Evolutionary conservation across 108 stramenopile species (phyloP).

Genomic region (Cyclostephanos tholiformis): DNA sequence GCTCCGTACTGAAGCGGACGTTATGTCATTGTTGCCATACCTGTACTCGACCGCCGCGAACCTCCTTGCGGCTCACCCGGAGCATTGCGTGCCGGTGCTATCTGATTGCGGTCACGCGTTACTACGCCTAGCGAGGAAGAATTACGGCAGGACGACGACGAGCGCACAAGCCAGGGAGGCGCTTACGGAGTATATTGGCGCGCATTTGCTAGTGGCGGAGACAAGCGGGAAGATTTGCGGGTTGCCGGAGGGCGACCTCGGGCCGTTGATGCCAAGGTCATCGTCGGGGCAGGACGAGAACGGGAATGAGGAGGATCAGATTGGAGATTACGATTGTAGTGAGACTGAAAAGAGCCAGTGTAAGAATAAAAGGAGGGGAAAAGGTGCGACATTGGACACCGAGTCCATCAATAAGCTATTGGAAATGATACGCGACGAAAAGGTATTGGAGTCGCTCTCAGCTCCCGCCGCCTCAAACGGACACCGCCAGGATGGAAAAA

Average conservation of each 20-base stretch:
- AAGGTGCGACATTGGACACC: conserved; percentile 30
- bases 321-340: conserved; percentile 6
- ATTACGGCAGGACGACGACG: conserved; percentile 34
- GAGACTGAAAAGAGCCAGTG: not conserved
- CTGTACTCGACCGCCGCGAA: conserved; percentile 48
- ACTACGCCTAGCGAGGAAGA: conserved; percentile 54
- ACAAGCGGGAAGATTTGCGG: conserved; percentile 46
- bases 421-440: conserved; percentile 46
- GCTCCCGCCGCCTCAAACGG: conserved; percentile 18
- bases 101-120: conserved; percentile 47
- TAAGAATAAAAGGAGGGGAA: not conserved
- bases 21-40: conserved; percentile 42
- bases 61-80: conserved; percentile 46
- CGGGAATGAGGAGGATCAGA: not conserved
- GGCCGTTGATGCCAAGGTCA: conserved; percentile 19
- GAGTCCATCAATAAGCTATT: conserved; percentile 23
- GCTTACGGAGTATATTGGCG: conserved; percentile 58
- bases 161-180: conserved; percentile 46
- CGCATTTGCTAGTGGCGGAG: conserved; percentile 65
- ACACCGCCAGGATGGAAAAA: conserved; percentile 44
- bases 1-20: conserved; percentile 26
- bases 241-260: conserved; percentile 44
- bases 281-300: conserved; percentile 9
- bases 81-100: conserved; percentile 43
- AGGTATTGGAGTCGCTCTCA: conserved; percentile 61